Percentiles rank a stretch among this genome's conserved stretches.
These are phyloP conservation scores for Thuidium tamariscinum DNA, from an alignment of 225 moss, liverwort and hornwort species.

Conservation along the genomic window DNA sequence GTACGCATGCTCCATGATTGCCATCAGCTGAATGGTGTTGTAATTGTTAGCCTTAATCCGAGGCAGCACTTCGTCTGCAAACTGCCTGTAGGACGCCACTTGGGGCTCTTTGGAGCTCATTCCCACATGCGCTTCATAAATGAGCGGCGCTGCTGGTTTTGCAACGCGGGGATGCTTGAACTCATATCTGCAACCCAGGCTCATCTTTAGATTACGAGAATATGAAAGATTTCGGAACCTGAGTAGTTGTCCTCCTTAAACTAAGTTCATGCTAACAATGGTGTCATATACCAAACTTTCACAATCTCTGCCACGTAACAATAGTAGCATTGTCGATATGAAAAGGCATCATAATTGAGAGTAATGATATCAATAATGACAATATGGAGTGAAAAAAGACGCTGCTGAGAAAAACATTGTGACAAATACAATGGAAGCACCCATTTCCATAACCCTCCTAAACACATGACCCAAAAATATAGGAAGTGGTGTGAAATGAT, in stretches of 20 bases:
- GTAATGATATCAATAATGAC: background rate
- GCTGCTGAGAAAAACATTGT: background rate
- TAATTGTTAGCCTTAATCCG: constrained; percentile 87
- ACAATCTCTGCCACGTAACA: background rate
- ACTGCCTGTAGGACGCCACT: constrained; percentile 82
- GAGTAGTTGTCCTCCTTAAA: background rate
- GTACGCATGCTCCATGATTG: constrained; percentile 93
- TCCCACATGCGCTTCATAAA: constrained; percentile 98
- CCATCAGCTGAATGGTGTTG: constrained; percentile 94
- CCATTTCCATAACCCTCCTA: background rate
- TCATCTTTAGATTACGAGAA: background rate
- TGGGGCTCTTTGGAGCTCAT: constrained; percentile 80
- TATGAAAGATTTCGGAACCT: background rate
- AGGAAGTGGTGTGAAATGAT: background rate
- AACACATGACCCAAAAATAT: background rate
- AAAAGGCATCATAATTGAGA: background rate
- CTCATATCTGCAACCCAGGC: constrained; percentile 33
- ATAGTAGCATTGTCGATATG: background rate
- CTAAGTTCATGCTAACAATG: background rate
- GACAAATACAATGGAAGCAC: background rate
- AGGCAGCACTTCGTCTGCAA: constrained; percentile 80
- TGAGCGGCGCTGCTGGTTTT: constrained; percentile 62
- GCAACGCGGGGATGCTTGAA: constrained; percentile 70
- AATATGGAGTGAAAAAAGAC: background rate
- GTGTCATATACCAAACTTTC: background rate